Evolutionary conservation across 768 basidiomycete species (phyloP).

Genomic region (Auricularia auricula-judae): DNA sequence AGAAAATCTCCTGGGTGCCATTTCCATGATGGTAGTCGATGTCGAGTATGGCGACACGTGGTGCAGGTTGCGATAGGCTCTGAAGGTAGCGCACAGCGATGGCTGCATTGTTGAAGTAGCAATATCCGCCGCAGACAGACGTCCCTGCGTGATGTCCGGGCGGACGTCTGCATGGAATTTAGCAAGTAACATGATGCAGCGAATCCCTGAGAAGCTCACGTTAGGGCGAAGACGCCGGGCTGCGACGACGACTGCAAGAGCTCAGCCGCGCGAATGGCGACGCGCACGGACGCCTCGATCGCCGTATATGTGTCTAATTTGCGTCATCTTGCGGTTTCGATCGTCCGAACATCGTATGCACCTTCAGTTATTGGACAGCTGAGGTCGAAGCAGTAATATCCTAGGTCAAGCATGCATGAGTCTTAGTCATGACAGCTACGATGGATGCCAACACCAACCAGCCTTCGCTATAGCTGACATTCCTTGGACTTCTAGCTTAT

Average conservation of each 20-base stretch:
- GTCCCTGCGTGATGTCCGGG: constrained; percentile 24
- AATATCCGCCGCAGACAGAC: constrained; percentile 23
- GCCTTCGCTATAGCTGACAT: constrained; percentile 15
- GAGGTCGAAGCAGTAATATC: constrained; percentile 22
- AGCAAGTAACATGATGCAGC: not conserved
- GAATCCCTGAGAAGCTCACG: not conserved
- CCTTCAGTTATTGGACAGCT: constrained; percentile 21
- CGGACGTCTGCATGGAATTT: constrained; percentile 11
- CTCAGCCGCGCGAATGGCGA: constrained; percentile 17
- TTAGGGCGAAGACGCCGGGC: not conserved
- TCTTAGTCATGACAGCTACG: not conserved
- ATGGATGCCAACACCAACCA: constrained; percentile 8
- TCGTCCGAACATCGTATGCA: not conserved
- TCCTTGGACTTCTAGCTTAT: not conserved
- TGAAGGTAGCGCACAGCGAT: constrained; percentile 22
- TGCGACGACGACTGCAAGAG: constrained; percentile 3
- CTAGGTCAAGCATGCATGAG: constrained; percentile 7
- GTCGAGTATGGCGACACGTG: constrained; percentile 21
- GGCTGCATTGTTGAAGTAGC: constrained; percentile 23
- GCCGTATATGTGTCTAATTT: constrained; percentile 19
- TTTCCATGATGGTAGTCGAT: constrained; percentile 29
- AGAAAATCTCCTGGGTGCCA: constrained; percentile 23
- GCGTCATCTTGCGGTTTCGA: not conserved
- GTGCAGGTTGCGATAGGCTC: not conserved
- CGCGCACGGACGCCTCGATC: constrained; percentile 16